Evolutionary conservation across 2,329 filamentous ascomycete species (phyloP), one percentile per base, ranked within the genome.

Genomic region (Eutypella sp.): DNA sequence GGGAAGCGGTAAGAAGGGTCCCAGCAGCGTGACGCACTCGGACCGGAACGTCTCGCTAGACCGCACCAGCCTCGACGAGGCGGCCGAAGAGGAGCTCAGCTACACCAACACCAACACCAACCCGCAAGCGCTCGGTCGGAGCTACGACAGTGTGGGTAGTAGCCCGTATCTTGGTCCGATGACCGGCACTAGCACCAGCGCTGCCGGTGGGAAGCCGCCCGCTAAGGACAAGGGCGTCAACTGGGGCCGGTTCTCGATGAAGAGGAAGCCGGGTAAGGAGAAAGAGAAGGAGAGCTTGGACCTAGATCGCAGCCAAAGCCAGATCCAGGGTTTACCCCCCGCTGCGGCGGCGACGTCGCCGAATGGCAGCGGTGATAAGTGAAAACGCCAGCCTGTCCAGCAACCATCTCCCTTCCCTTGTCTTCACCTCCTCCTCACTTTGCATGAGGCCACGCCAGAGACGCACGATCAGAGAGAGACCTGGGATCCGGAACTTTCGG

Each of bases 251-350:
- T 79, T 79, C 59, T 73, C 76, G 37, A 79, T 79, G 59, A 81
- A 79, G 65, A 81, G 81, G 68, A 80, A 78, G 62, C 18, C 57
- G 0, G 75, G 71, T 51, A 78, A 73, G 54, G 75, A 79, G 38
- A 78, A 73, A 53, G 75, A 79, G 38, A 78, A 75, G 66, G 76
- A 79, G 55, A 78, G 75, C 52, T 55, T 76, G 51, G 78, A 82
- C 39, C 58, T 75, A 22, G 78, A 81, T 33, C 60, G 67, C 45
- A 63, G 67, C 16, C 58, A 61, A 7, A 37, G 34, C 18, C 20
- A n/a, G n/a, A n/a, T n/a, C n/a, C n/a, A n/a, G n/a, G n/a, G n/a
- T n/a, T n/a, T n/a, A n/a, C n/a, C n/a, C n/a, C n/a, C n/a, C n/a
- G n/a, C 34, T 13, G 52, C 53, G n/a, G 49, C 42, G 16, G 54